These are phyloP conservation scores for Polytolypa hystricis DNA, from an alignment of 2,329 filamentous ascomycete species.

Conservation along the genomic window DNA sequence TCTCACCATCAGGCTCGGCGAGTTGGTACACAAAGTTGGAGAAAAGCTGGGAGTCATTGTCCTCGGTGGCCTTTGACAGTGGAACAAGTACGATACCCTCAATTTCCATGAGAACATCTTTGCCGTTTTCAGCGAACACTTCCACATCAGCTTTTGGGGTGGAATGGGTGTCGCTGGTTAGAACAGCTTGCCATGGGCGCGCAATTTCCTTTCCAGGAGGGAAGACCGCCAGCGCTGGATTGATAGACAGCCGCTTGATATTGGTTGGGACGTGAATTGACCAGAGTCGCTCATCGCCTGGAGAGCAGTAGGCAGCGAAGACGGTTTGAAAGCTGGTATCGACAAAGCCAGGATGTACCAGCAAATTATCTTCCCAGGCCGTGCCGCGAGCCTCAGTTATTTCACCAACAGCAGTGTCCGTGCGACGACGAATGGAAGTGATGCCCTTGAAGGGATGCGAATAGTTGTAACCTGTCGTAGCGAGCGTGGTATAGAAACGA, in stretches of 20 bases:
- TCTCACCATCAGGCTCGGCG: conserved; percentile 1
- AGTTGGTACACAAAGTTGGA: not conserved
- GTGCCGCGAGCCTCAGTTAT: not conserved
- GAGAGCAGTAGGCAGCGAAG: conserved; percentile 15
- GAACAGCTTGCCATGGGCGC: not conserved
- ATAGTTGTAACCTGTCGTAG: conserved; percentile 16
- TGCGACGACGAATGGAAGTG: conserved; percentile 10
- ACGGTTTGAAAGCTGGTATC: conserved; percentile 21
- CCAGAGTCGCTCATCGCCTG: conserved; percentile 12
- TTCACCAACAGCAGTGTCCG: not conserved
- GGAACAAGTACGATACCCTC: conserved; percentile 2
- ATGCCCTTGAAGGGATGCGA: conserved; percentile 13
- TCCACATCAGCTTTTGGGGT: conserved; percentile 3
- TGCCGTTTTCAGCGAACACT: not conserved
- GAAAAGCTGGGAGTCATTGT: conserved; percentile 1
- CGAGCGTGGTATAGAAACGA: conserved; percentile 14
- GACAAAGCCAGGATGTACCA: conserved; percentile 16
- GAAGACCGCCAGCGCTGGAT: too few relatives aligned
- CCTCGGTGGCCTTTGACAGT: not conserved
- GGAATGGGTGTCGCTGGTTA: not conserved
- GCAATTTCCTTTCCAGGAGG: conserved; percentile 24
- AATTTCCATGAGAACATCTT: not conserved
- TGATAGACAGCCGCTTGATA: conserved; percentile 8
- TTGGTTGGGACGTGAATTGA: conserved; percentile 11
- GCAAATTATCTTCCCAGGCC: conserved; percentile 5